phyloP scores from a whole-genome alignment of 2,329 filamentous ascomycete genomes.

The Trichoderma afroharzianum region DNA sequence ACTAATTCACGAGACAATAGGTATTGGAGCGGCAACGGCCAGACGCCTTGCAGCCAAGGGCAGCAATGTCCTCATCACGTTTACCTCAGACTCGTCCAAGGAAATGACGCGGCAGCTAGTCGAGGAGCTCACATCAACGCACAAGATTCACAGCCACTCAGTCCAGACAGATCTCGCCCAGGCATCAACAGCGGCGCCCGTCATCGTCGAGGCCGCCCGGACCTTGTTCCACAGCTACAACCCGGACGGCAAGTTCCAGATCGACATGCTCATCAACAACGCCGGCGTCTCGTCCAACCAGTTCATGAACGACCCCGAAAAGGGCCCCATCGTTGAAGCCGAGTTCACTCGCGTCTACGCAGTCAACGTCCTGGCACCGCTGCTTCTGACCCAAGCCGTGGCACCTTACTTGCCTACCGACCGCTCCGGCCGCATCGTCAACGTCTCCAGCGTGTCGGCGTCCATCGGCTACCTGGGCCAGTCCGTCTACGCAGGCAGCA shows the following conservation, averaged over 20 bases:
- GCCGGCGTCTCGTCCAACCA: slow-evolving; percentile 70
- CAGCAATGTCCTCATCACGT: slow-evolving; percentile 56
- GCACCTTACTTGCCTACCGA: slow-evolving; percentile 64
- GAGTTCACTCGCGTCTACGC: slow-evolving; percentile 71
- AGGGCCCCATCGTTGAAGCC: slow-evolving; percentile 50
- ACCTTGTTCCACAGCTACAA: slow-evolving; percentile 27
- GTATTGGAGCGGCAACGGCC: slow-evolving; percentile 57
- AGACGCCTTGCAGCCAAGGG: slow-evolving; percentile 58
- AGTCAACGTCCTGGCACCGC: slow-evolving; percentile 77
- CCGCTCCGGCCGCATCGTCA: slow-evolving; percentile 60
- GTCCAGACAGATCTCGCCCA: slow-evolving; percentile 31
- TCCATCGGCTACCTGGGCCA: slow-evolving; percentile 52
- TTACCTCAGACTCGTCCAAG: slow-evolving; percentile 54
- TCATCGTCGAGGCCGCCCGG: slow-evolving; percentile 30
- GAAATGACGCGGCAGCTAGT: slow-evolving; percentile 46
- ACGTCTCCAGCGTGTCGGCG: slow-evolving; percentile 53
- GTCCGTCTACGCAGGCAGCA: slow-evolving; percentile 55
- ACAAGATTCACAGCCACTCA: slow-evolving; percentile 33
- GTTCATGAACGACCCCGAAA: slow-evolving; percentile 51
- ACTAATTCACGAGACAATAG: slow-evolving; percentile 2
- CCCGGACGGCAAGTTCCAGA: slow-evolving; percentile 30
- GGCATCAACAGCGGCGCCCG: slow-evolving; percentile 25
- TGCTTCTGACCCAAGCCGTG: slow-evolving; percentile 72
- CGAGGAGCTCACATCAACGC: slow-evolving; percentile 41
- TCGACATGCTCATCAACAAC: slow-evolving; percentile 88